A percentile compares a stretch with the other conserved stretches of the same genome.
phyloP scores from a whole-genome alignment of 116 monocot species.

The Zostera marina region DNA sequence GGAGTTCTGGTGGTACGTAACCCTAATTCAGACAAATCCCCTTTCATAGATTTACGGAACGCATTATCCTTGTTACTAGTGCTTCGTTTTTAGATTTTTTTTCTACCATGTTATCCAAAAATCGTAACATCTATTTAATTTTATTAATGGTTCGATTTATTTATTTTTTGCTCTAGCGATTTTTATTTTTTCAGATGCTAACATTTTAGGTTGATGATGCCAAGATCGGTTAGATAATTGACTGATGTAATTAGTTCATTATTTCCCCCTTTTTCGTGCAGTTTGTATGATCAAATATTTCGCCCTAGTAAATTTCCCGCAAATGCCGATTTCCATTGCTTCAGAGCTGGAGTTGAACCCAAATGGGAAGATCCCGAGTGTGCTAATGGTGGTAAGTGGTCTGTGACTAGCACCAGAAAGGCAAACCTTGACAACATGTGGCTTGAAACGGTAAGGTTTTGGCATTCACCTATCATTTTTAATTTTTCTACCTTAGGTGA shows the following conservation, averaged over 20 bases:
- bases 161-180: neutral
- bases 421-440: constrained; percentile 72
- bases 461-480: too few relatives aligned
- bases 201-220: neutral
- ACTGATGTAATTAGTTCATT: neutral
- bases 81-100: neutral
- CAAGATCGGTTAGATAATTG: neutral
- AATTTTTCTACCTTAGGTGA: too few relatives aligned
- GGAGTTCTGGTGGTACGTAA: constrained; percentile 79
- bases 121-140: neutral
- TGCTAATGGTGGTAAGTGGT: constrained; percentile 90
- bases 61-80: neutral
- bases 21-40: neutral
- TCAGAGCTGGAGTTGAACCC: constrained; percentile 78
- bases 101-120: too few relatives aligned
- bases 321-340: constrained; percentile 86
- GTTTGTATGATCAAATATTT: constrained; percentile 95
- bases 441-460: constrained; percentile 67
- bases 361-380: constrained; percentile 99
- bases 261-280: constrained; percentile 13
- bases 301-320: constrained; percentile 62
- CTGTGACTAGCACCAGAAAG: constrained; percentile 55
- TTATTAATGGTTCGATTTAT: neutral
- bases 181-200: neutral
- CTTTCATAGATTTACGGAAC: neutral